A percentile compares a stretch with the other conserved stretches of the same genome.
Evolutionary conservation across 768 basidiomycete species (phyloP).

Genomic region (Russula sp.): DNA sequence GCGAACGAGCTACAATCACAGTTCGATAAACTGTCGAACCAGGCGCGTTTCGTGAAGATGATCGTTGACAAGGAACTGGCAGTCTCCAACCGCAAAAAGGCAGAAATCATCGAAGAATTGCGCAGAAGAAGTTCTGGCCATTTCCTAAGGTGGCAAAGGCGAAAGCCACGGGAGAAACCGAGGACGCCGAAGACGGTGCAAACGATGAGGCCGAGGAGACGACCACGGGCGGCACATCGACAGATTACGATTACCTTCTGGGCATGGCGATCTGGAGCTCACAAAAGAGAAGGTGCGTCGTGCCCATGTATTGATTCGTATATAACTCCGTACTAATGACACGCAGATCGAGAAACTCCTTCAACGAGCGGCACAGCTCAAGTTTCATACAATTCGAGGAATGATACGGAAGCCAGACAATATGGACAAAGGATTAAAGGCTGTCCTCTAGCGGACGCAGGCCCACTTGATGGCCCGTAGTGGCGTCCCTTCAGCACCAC

Average conservation of each 20-base stretch:
- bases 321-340: not conserved
- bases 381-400: slow-evolving; percentile 28
- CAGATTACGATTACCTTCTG: slow-evolving; percentile 90
- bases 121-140: slow-evolving; percentile 83
- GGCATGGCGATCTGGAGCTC: slow-evolving; percentile 95
- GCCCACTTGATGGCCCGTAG: not conserved
- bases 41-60: slow-evolving; percentile 96
- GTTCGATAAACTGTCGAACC: slow-evolving; percentile 86
- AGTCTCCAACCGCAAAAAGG: slow-evolving; percentile 86
- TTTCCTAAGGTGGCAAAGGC: slow-evolving; percentile 79
- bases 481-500: slow-evolving; percentile 5
- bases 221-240: slow-evolving; percentile 41
- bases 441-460: not conserved
- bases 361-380: slow-evolving; percentile 58
- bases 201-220: slow-evolving; percentile 54
- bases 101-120: slow-evolving; percentile 79
- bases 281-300: slow-evolving; percentile 80
- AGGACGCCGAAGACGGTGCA: slow-evolving; percentile 47
- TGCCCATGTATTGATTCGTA: not conserved
- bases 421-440: slow-evolving; percentile 24
- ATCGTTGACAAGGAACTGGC: slow-evolving; percentile 80
- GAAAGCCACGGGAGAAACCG: slow-evolving; percentile 63
- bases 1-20: slow-evolving; percentile 76
- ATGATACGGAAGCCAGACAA: slow-evolving; percentile 29
- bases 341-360: slow-evolving; percentile 78